Conservation (phyloP, 257 asterid species). For the Fraxinus pennsylvanica region DNA sequence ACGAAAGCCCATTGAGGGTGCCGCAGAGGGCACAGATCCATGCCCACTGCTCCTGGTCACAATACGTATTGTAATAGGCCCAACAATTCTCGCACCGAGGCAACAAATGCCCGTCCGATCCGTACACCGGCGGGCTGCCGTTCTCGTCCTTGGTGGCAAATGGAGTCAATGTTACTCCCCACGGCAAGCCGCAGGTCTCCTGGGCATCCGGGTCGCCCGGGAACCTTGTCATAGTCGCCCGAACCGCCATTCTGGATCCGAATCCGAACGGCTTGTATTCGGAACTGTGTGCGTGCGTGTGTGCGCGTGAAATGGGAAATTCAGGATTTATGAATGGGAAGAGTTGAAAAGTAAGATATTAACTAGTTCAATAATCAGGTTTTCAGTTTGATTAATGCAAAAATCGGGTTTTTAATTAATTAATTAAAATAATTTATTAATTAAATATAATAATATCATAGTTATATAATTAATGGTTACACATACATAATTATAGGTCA, state of each 20-base stretch:
- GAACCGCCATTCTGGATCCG: slow-evolving; percentile 76
- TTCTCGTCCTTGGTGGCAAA: slow-evolving; percentile 85
- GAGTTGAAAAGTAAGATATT: too few species aligned
- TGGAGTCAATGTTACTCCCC: slow-evolving; percentile 89
- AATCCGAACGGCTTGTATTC: neutral
- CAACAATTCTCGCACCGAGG: slow-evolving; percentile 98
- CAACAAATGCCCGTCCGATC: slow-evolving; percentile 75
- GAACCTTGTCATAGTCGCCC: slow-evolving; percentile 71
- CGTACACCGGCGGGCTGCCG: slow-evolving; percentile 77
- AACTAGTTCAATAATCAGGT: too few species aligned
- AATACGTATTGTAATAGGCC: slow-evolving; percentile 85
- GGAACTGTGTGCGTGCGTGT: neutral
- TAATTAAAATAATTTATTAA: too few species aligned
- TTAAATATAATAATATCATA: too few species aligned
- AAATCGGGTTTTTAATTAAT: too few species aligned
- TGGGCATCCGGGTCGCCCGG: slow-evolving; percentile 66
- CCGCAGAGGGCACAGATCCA: slow-evolving; percentile 94
- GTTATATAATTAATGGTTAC: too few species aligned
- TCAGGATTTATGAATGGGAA: neutral
- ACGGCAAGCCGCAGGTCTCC: slow-evolving; percentile 75
- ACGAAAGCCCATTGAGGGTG: slow-evolving; percentile 77
- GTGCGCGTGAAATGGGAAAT: neutral
- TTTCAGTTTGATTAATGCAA: too few species aligned
- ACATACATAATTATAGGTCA: too few species aligned
- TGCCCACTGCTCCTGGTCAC: slow-evolving; percentile 97